A percentile compares a stretch with the other conserved stretches of the same genome.
These are phyloP conservation scores for Cercospora sp. DNA, from an alignment of 2,329 filamentous ascomycete species.

Conservation along the genomic window DNA sequence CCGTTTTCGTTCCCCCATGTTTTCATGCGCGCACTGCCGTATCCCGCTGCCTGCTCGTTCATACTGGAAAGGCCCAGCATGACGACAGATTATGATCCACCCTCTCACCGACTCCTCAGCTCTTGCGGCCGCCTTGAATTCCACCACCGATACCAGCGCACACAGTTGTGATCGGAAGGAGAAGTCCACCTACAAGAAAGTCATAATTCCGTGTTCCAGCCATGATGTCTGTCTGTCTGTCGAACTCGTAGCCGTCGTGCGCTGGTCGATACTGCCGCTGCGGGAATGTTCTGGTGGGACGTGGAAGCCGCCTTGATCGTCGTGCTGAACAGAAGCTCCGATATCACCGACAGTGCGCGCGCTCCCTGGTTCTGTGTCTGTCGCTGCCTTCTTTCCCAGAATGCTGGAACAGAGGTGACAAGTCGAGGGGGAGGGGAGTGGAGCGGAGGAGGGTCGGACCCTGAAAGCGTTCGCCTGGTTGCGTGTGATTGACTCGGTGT, in stretches of 20 bases:
- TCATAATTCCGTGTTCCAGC: constrained; percentile 98
- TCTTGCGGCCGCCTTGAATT: not conserved
- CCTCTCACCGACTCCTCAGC: constrained; percentile 1
- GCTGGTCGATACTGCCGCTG: not conserved
- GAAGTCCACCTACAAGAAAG: constrained; percentile 74
- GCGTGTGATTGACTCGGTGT: not conserved
- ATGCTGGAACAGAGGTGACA: constrained; percentile 1
- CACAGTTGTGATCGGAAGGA: not conserved
- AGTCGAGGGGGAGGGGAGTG: not conserved
- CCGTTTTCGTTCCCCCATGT: not conserved
- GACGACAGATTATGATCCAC: not conserved
- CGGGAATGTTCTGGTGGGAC: not conserved
- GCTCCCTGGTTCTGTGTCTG: not conserved
- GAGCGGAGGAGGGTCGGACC: constrained; percentile 1
- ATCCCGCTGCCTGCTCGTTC: not conserved
- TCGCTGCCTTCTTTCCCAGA: not conserved
- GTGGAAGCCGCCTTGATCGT: not conserved
- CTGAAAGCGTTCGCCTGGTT: not conserved
- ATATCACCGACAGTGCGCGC: not conserved
- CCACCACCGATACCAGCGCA: not conserved
- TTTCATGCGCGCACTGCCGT: not conserved
- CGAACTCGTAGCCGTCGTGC: not conserved
- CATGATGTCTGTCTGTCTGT: constrained; percentile 57
- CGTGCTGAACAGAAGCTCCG: not conserved
- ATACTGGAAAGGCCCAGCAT: not conserved